These are phyloP conservation scores for Sparassis latifolia DNA, from an alignment of 1,284 basidiomycete genomes.

Conservation along the genomic window DNA sequence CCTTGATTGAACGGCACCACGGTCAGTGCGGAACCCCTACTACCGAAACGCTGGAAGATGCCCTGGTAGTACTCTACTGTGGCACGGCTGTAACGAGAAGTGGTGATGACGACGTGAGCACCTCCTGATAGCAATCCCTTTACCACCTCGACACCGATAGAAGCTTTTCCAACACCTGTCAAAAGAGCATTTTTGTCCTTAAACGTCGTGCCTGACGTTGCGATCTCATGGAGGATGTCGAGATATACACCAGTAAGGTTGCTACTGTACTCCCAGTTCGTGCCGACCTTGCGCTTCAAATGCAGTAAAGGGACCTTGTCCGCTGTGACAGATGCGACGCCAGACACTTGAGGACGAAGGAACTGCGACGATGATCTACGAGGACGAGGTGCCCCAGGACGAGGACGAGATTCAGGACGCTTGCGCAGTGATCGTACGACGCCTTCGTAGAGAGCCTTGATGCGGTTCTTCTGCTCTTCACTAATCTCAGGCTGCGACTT, in stretches of 20 bases:
- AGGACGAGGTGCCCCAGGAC: slow-evolving; percentile 50
- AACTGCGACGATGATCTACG: slow-evolving; percentile 92
- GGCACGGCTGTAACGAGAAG: slow-evolving; percentile 89
- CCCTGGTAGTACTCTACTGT: slow-evolving; percentile 98
- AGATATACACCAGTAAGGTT: slow-evolving; percentile 95
- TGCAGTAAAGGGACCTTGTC: slow-evolving; percentile 94
- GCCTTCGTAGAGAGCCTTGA: slow-evolving; percentile 95
- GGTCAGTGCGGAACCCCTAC: slow-evolving; percentile 90
- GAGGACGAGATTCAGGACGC: slow-evolving; percentile 49
- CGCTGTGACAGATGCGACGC: slow-evolving; percentile 73
- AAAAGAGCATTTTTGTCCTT: slow-evolving; percentile 97
- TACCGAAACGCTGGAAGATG: slow-evolving; percentile 94
- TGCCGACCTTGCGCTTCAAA: slow-evolving; percentile 95
- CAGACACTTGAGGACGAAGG: slow-evolving; percentile 81
- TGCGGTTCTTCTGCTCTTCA: slow-evolving; percentile 94
- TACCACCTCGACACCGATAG: slow-evolving; percentile 95
- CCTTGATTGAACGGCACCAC: slow-evolving; percentile 99
- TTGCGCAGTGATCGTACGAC: slow-evolving; percentile 81
- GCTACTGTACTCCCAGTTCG: slow-evolving; percentile 93
- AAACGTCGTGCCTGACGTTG: slow-evolving; percentile 96
- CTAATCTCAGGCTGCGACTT: slow-evolving; percentile 96
- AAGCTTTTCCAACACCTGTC: slow-evolving; percentile 96
- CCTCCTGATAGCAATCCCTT: slow-evolving; percentile 96
- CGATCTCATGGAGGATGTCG: slow-evolving; percentile 95
- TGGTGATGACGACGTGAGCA: slow-evolving; percentile 94